Percentiles rank a stretch among this genome's conserved stretches.
Evolutionary conservation across 352 stramenopile genomes (phyloP).

Genomic region (Globisporangium alternatum): DNA sequence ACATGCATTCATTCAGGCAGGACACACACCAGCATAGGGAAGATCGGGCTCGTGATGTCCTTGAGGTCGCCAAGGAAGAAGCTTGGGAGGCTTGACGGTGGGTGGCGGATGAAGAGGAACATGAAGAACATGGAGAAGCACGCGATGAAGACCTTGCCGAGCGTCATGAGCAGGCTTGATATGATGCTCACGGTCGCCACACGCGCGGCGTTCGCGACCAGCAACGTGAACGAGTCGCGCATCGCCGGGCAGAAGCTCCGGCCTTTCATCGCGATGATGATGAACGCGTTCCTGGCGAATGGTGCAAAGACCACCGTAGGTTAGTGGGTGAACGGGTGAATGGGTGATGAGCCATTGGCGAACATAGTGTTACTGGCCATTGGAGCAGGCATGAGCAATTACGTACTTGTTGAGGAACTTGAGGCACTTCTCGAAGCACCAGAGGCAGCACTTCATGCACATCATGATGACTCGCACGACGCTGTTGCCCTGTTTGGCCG

Average conservation of each 20-base stretch:
- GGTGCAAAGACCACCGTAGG: not conserved
- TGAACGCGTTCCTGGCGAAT: slow-evolving; percentile 73
- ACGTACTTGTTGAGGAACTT: slow-evolving; percentile 85
- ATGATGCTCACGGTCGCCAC: slow-evolving; percentile 87
- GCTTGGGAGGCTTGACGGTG: slow-evolving; percentile 43
- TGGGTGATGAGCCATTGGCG: not conserved
- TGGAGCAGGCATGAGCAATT: not conserved
- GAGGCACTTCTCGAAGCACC: slow-evolving; percentile 88
- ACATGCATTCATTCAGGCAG: not conserved
- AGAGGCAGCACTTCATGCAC: slow-evolving; percentile 88
- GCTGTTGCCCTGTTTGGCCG: slow-evolving; percentile 59
- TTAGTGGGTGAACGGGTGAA: not conserved
- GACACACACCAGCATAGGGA: slow-evolving; percentile 61
- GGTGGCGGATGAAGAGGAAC: slow-evolving; percentile 77
- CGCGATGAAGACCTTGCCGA: slow-evolving; percentile 89
- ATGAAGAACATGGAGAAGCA: slow-evolving; percentile 70
- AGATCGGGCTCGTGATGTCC: slow-evolving; percentile 68
- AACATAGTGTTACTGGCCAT: not conserved
- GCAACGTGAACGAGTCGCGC: slow-evolving; percentile 94
- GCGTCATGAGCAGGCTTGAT: slow-evolving; percentile 76
- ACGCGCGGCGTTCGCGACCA: slow-evolving; percentile 92
- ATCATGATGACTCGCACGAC: slow-evolving; percentile 75
- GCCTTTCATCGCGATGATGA: slow-evolving; percentile 88
- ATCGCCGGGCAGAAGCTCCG: slow-evolving; percentile 84
- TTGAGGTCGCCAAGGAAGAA: slow-evolving; percentile 77